Conservation (phyloP, 2,329 filamentous ascomycete genomes). For the Westerdykella sp. region DNA sequence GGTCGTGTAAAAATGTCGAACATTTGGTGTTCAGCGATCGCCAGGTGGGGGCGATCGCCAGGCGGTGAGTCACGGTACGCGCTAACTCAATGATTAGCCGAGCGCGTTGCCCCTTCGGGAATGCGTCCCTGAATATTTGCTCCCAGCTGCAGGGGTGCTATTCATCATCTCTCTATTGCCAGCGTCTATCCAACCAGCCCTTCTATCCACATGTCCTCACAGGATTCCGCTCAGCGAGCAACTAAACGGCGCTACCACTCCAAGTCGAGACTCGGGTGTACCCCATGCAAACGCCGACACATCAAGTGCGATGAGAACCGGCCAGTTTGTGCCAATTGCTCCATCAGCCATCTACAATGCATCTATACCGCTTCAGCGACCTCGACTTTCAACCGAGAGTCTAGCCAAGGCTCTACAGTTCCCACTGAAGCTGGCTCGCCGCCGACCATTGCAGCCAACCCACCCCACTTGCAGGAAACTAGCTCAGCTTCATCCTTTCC, state of each 20-base stretch:
- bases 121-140: no score
- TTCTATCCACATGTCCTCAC: no score
- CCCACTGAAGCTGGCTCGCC: neutral
- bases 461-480: constrained; percentile 2
- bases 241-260: neutral
- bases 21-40: no score
- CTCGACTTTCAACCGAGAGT: neutral
- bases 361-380: constrained; percentile 6
- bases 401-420: neutral
- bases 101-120: no score
- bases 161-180: no score
- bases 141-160: no score
- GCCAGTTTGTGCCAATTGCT: constrained; percentile 15
- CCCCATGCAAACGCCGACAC: constrained; percentile 17
- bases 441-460: constrained; percentile 1
- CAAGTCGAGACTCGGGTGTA: constrained; percentile 17
- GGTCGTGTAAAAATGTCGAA: no score
- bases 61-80: no score
- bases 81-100: no score
- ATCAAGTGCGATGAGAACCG: constrained; percentile 20
- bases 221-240: no score
- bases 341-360: constrained; percentile 9
- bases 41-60: no score
- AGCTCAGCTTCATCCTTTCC: neutral
- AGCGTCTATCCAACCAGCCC: no score